Evolutionary conservation across 257 asterid genomes (phyloP), one percentile per base, ranked within the genome.

Genomic region (Thymus mandschuricus): DNA sequence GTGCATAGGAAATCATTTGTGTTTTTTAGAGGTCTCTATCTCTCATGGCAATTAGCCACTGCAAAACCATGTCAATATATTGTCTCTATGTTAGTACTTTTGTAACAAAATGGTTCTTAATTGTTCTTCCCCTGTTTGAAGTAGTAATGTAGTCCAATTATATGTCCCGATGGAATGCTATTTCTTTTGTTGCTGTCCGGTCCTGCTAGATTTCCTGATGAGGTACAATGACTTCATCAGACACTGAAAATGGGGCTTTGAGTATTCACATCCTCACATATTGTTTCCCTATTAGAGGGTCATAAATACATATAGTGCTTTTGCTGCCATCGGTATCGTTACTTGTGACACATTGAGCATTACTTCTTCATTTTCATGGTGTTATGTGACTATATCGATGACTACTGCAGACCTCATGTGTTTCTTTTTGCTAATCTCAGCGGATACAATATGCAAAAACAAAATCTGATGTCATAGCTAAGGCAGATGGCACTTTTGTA

Each of bases 381-480:
- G 7, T 69, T 40, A 12, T 31, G 12, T 13, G 41, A 21, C 6
- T 38, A 38, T 4, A 38, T 4, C 28, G 10, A n/a, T 48, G 27
- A 60, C 29, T 38, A 15, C 13, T 60, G 50, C 65, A 7, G 8
- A 38, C 41, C 49, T 64, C 3, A 1, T 35, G 45, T 69, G 34
- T 65, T 27, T 61, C 45, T 60, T 44, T 49, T 6, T 77, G 55
- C 77, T 58, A 70, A 40, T 78, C 33, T 55, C 88, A 94, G 99
- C 73, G 92, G 78, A 94, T 94, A 81, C 97, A 94, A 70, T 94
- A 91, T 78, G 97, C 99, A 2, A 91, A 91, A 86, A 84, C 99
- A 8, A 94, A 94, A 83, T 94, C 99, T 1, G 99, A 94, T 83
- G 41, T 89, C 79, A 61, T 89, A 66, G 91, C 99, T 0, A 94